Base-by-base conservation (phyloP, 441 rosid genomes). In the Aquilaria agallochum region DNA sequence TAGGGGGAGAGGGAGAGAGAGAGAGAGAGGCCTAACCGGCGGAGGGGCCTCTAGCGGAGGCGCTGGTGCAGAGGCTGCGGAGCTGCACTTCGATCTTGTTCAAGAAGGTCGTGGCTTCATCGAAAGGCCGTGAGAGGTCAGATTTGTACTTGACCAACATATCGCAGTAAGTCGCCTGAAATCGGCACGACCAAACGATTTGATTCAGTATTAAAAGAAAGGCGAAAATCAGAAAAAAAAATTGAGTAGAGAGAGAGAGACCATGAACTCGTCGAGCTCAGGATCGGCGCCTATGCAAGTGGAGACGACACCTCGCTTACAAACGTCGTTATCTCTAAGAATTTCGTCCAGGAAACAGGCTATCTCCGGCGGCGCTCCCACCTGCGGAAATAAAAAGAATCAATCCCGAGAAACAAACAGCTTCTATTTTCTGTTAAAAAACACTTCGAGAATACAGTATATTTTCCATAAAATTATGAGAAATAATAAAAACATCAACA, bases 321-420 rank as follows among this genome's bases (percentile, higher is more conserved):
- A 78, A 47, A 77, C 54, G 44, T 76, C 79, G 58, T 75, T 80
- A 57, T 81, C 92, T 55, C 73, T 58, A 74, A 80, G 78, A 72
- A 89, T 87, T 78, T 83, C 95, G 53, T 94, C 96, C 40, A 94
- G 64, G 33, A 85, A 53, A 20, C 80, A 68, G 10, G 86, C 84
- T 58, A 87, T 83, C 79, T 87, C 97, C 74, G 89, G 88, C 9
- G 96, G 95, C 9, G 97, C 99, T 49, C 99, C 99, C 2, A 90
- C 97, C 98, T 93, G 34, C 13, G 55, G 34, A 62, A 20, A 20
- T 20, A 51, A 45, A 50, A 12, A 55, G 34, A n/a, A 20, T 8
- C 4, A 50, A 40, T 4, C n/a, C 5, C 40, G 48, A 9, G 4
- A 14, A 14, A 52, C 33, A 14, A 51, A 11, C 20, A 31, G 2